Percentiles rank a stretch among this genome's conserved stretches.
Conservation (phyloP, 2,329 filamentous ascomycete genomes). For the Zymoseptoria passerinii region DNA sequence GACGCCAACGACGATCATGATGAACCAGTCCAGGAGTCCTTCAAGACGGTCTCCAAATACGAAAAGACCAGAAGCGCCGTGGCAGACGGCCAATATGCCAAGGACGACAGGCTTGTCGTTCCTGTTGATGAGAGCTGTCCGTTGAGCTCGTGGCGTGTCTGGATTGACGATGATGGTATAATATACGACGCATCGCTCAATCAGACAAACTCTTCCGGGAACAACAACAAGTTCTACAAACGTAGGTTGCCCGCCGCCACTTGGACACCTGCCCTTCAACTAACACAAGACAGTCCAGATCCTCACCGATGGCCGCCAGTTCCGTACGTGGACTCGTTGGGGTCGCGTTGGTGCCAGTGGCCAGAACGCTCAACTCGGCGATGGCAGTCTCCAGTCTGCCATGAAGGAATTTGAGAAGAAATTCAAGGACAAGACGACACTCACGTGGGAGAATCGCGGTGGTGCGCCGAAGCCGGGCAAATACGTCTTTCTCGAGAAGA, state of each 20-base stretch:
- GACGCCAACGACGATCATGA: slow-evolving; percentile 4
- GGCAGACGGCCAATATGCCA: slow-evolving; percentile 38
- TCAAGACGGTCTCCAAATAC: slow-evolving; percentile 6
- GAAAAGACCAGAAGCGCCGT: slow-evolving; percentile 34
- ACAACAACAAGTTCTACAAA: slow-evolving; percentile 84
- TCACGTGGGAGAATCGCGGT: slow-evolving; percentile 43
- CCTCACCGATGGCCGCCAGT: slow-evolving; percentile 54
- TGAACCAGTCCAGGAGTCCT: neutral
- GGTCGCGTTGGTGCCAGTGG: slow-evolving; percentile 60
- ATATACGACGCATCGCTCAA: slow-evolving; percentile 76
- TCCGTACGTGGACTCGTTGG: slow-evolving; percentile 61
- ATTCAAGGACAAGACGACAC: slow-evolving; percentile 48
- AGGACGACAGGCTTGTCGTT: slow-evolving; percentile 37
- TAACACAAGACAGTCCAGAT: slow-evolving; percentile 53
- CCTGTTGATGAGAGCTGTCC: slow-evolving; percentile 41
- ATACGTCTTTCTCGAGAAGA: slow-evolving; percentile 74
- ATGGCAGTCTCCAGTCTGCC: slow-evolving; percentile 34
- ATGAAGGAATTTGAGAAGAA: slow-evolving; percentile 44
- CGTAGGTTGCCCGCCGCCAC: slow-evolving; percentile 31
- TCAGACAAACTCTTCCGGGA: slow-evolving; percentile 61
- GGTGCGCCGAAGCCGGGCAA: slow-evolving; percentile 52
- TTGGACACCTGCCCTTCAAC: slow-evolving; percentile 33
- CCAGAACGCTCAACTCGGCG: slow-evolving; percentile 36
- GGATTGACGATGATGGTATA: slow-evolving; percentile 55
- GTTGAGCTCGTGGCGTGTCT: slow-evolving; percentile 42